A percentile compares a stretch with the other conserved stretches of the same genome.
Conservation (phyloP, 208 protist genomes). For the Herpetomonas tarakana region DNA sequence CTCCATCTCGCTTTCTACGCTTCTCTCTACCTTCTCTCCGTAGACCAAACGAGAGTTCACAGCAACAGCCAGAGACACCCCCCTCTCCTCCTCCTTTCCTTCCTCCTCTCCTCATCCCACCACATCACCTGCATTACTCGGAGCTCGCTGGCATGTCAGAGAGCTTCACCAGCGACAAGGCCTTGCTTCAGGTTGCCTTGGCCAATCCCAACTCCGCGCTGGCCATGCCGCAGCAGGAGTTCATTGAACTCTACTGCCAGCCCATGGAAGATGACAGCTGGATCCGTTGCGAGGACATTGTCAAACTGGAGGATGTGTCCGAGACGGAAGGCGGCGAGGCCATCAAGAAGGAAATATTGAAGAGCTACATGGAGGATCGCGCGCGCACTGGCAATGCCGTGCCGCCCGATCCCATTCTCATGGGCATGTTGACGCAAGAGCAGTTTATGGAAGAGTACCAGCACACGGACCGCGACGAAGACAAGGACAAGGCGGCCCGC, state of each 20-base stretch:
- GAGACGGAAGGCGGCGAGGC: constrained; percentile 49
- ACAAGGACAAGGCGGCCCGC: constrained; percentile 35
- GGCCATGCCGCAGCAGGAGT: constrained; percentile 63
- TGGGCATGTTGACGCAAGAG: constrained; percentile 81
- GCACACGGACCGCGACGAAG: constrained; percentile 24
- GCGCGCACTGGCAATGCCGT: constrained; percentile 1
- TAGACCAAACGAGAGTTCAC: too few species aligned
- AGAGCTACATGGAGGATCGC: constrained; percentile 56
- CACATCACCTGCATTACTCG: too few species aligned
- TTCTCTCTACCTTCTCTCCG: too few species aligned
- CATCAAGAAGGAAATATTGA: constrained; percentile 77
- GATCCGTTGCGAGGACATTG: constrained; percentile 70
- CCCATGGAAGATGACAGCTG: constrained; percentile 86
- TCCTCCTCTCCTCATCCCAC: too few species aligned
- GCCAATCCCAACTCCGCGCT: constrained; percentile 27
- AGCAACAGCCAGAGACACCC: too few species aligned
- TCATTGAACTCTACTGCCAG: constrained; percentile 56
- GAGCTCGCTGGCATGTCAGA: too few species aligned
- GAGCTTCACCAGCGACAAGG: too few species aligned
- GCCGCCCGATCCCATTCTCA: constrained; percentile 60
- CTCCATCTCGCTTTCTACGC: too few species aligned
- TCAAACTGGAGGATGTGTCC: constrained; percentile 62
- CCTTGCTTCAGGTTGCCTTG: constrained; percentile 8
- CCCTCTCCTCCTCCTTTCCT: too few species aligned
- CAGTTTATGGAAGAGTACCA: constrained; percentile 77